Conservation (phyloP, 2,329 filamentous ascomycete species). For the Epicoccum sorghinum region DNA sequence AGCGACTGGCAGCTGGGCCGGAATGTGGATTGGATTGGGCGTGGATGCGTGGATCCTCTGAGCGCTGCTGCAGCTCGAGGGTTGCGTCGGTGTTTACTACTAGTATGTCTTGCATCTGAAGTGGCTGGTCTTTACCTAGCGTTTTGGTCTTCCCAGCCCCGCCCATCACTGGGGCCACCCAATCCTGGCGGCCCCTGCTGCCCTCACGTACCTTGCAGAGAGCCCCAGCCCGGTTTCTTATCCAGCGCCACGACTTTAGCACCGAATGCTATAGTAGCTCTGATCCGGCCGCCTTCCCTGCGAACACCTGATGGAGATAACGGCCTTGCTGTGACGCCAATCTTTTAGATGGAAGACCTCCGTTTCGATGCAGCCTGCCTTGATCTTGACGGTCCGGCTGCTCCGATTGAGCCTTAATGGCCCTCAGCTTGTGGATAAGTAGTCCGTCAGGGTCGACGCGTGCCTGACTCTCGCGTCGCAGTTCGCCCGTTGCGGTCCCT, state of each 20-base stretch:
- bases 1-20: slow-evolving; percentile 14
- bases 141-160: slow-evolving; percentile 4
- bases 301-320: not conserved
- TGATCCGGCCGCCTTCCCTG: not conserved
- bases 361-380: not conserved
- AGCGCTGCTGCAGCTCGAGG: slow-evolving; percentile 3
- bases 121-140: slow-evolving; percentile 13
- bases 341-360: no score
- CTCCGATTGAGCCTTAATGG: not conserved
- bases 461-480: not conserved
- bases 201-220: slow-evolving; percentile 12
- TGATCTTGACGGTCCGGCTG: not conserved
- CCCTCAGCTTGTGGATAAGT: not conserved
- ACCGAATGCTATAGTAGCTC: no score
- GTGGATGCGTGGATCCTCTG: slow-evolving; percentile 4
- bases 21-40: not conserved
- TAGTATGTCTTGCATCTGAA: slow-evolving; percentile 4
- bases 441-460: not conserved
- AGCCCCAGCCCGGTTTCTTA: slow-evolving; percentile 4
- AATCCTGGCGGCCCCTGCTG: no score
- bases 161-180: not conserved
- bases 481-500: not conserved
- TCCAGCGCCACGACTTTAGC: no score
- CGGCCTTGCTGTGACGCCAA: not conserved
- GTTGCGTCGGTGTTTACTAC: slow-evolving; percentile 4